A percentile compares a stretch with the other conserved stretches of the same genome.
phyloP scores from a whole-genome alignment of 805 yeast genomes.

The Crinitomyces ghanaensis region DNA sequence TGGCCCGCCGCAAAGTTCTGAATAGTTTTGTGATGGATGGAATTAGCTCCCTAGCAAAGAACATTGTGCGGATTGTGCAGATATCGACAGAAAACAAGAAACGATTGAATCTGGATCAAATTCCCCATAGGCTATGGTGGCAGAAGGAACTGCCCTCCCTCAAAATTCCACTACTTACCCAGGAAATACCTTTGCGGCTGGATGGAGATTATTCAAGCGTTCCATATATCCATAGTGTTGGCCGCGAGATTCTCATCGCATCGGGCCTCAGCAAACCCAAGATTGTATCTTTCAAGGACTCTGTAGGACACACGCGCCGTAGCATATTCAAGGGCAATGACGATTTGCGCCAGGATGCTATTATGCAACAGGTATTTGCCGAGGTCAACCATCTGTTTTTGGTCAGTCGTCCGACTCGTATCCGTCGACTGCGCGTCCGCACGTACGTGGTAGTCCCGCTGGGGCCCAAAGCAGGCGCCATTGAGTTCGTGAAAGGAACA shows the following conservation, averaged over 20 bases:
- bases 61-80: constrained; percentile 4
- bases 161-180: constrained; percentile 59
- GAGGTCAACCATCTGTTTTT: constrained; percentile 63
- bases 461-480: constrained; percentile 77
- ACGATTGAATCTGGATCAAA: constrained; percentile 1
- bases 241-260: constrained; percentile 46
- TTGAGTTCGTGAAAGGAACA: constrained; percentile 80
- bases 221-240: constrained; percentile 38
- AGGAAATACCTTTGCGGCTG: constrained; percentile 31
- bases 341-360: constrained; percentile 88
- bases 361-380: constrained; percentile 93
- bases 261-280: constrained; percentile 88
- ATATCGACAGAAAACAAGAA: background rate
- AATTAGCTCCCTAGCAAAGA: constrained; percentile 6
- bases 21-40: constrained; percentile 1
- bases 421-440: constrained; percentile 49
- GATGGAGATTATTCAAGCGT: constrained; percentile 34
- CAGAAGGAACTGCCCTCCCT: constrained; percentile 29
- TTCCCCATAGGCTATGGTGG: constrained; percentile 47
- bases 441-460: constrained; percentile 87
- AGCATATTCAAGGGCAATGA: constrained; percentile 72
- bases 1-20: background rate
- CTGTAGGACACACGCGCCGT: constrained; percentile 48
- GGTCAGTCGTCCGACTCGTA: constrained; percentile 43
- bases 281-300: constrained; percentile 43